Conservation (phyloP, 2,329 filamentous ascomycete species). For the Xylaria sp. region DNA sequence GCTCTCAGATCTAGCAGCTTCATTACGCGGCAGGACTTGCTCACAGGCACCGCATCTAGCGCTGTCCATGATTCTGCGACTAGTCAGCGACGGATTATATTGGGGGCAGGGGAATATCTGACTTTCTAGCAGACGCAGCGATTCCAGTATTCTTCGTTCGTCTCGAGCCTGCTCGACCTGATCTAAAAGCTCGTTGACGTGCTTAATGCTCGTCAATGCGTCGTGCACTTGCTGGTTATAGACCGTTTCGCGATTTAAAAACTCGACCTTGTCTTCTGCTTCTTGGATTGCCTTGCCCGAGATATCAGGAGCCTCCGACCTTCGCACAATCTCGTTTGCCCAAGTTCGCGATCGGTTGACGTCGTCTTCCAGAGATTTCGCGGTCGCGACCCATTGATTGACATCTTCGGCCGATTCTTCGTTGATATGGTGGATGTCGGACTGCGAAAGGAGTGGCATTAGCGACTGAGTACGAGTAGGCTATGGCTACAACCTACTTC, state of each 20-base stretch:
- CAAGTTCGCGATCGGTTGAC: constrained; percentile 79
- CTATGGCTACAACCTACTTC: constrained; percentile 40
- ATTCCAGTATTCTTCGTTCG: constrained; percentile 60
- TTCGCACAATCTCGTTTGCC: constrained; percentile 77
- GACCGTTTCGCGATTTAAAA: constrained; percentile 59
- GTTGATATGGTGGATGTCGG: constrained; percentile 76
- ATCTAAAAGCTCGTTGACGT: constrained; percentile 63
- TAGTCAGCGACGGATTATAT: constrained; percentile 27
- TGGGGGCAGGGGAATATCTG: constrained; percentile 29
- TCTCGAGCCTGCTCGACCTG: constrained; percentile 61
- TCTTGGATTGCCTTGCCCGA: constrained; percentile 57
- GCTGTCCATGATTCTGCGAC: constrained; percentile 57
- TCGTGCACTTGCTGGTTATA: constrained; percentile 61
- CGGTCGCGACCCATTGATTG: constrained; percentile 82
- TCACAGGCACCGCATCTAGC: constrained; percentile 61
- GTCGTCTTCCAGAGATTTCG: constrained; percentile 81
- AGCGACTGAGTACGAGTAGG: not conserved
- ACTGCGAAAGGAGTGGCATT: constrained; percentile 42
- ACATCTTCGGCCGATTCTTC: constrained; percentile 77
- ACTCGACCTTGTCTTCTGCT: constrained; percentile 57
- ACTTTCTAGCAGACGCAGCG: constrained; percentile 60
- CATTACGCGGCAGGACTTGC: constrained; percentile 63
- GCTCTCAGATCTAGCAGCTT: constrained; percentile 67
- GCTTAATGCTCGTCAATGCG: constrained; percentile 54
- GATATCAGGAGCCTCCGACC: constrained; percentile 66